A percentile compares a stretch with the other conserved stretches of the same genome.
Evolutionary conservation across 257 asterid species (phyloP).

Genomic region (Salvia hispanica): DNA sequence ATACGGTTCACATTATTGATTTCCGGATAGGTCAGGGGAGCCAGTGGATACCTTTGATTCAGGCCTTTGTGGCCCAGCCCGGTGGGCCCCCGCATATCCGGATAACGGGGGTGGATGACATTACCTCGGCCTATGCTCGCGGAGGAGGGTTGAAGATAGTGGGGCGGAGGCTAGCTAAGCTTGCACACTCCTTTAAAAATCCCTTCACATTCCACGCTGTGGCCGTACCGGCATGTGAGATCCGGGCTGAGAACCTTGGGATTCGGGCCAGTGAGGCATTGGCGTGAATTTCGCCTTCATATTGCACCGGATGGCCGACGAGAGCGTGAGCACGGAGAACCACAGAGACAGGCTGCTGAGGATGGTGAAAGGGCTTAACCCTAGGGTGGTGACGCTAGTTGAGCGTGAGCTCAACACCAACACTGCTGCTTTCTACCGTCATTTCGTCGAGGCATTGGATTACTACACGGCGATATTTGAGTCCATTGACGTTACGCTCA

Average conservation of each 20-base stretch:
- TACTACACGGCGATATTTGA: constrained; percentile 81
- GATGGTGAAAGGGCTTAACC: constrained; percentile 63
- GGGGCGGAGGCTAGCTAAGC: constrained; percentile 68
- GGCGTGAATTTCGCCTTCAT: constrained; percentile 87
- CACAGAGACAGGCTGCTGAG: constrained; percentile 69
- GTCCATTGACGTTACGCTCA: constrained; percentile 70
- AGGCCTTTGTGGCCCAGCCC: no score
- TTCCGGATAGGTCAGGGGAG: no score
- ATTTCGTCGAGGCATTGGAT: constrained; percentile 71
- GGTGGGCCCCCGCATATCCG: no score
- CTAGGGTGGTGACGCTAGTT: constrained; percentile 84
- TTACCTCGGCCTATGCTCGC: constrained; percentile 68
- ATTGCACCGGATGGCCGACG: constrained; percentile 78
- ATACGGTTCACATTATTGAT: no score
- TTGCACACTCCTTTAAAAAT: constrained; percentile 63
- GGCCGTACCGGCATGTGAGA: no score
- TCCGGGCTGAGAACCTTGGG: no score
- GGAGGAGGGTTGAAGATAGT: constrained; percentile 76
- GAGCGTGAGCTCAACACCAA: constrained; percentile 87
- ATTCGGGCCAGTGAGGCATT: constrained; percentile 61
- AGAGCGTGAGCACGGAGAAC: constrained; percentile 77
- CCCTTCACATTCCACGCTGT: constrained; percentile 71
- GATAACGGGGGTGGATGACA: constrained; percentile 82
- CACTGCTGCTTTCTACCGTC: constrained; percentile 76
- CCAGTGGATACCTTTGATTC: no score